Conservation (phyloP, 768 basidiomycete genomes). For the Mycena chlorophos region DNA sequence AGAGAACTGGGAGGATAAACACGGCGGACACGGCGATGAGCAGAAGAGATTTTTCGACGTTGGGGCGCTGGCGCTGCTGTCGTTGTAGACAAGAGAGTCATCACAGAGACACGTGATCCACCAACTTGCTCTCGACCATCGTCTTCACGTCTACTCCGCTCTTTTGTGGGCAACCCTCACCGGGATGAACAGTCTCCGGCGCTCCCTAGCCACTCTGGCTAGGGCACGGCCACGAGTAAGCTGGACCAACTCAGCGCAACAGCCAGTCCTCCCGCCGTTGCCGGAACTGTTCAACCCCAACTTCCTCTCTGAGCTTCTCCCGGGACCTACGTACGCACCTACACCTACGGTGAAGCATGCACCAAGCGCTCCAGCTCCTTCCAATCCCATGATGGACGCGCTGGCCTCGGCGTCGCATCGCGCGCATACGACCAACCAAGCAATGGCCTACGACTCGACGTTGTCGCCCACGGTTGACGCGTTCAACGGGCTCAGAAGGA, state of each 20-base stretch:
- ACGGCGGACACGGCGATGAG: too few relatives aligned
- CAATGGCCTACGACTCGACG: slow-evolving; percentile 55
- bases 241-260: slow-evolving; percentile 36
- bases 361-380: slow-evolving; percentile 1
- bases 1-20: too few relatives aligned
- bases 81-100: too few relatives aligned
- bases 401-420: slow-evolving; percentile 43
- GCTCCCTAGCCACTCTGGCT: neutral
- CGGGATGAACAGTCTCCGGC: neutral
- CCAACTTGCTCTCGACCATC: neutral
- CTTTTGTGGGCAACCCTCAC: neutral
- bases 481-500: slow-evolving; percentile 44
- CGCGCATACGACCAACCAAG: slow-evolving; percentile 50
- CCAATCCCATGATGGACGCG: slow-evolving; percentile 58
- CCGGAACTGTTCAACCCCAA: slow-evolving; percentile 57
- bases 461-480: slow-evolving; percentile 55
- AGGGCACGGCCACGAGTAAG: too few relatives aligned
- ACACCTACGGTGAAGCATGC: neutral
- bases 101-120: too few relatives aligned
- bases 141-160: neutral
- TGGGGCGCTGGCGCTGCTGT: too few relatives aligned
- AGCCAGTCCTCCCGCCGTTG: slow-evolving; percentile 53
- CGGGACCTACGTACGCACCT: slow-evolving; percentile 24
- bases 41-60: too few relatives aligned
- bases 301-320: slow-evolving; percentile 60